Conservation (phyloP, 1,284 basidiomycete genomes). For the Erythrobasidium hasegawianum region DNA sequence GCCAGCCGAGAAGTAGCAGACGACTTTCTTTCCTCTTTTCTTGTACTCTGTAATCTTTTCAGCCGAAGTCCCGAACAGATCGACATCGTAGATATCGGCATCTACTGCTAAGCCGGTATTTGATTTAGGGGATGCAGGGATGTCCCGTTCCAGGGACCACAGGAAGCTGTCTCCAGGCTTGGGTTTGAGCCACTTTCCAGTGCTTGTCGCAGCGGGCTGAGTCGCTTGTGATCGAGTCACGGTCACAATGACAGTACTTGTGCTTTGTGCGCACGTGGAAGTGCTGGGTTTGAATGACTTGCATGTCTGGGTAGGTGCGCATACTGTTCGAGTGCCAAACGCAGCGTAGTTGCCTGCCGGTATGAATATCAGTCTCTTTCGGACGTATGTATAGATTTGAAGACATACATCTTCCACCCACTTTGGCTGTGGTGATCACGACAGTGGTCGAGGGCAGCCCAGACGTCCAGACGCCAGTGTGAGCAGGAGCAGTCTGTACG, state of each 20-base stretch:
- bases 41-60: conserved; percentile 29
- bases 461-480: neutral
- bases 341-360: neutral
- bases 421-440: conserved; percentile 1
- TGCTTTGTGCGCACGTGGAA: neutral
- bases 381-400: neutral
- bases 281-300: neutral
- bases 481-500: neutral
- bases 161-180: conserved; percentile 28
- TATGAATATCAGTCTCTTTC: neutral
- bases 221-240: neutral
- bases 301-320: neutral
- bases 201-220: conserved; percentile 36
- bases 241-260: neutral
- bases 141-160: conserved; percentile 26
- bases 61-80: conserved; percentile 32
- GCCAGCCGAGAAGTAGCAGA: conserved; percentile 50
- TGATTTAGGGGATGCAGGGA: conserved; percentile 29
- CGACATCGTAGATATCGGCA: conserved; percentile 29
- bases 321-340: neutral
- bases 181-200: conserved; percentile 33
- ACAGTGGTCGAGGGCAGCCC: neutral
- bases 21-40: conserved; percentile 46
- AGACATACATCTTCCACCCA: neutral
- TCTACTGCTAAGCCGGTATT: conserved; percentile 20